Percentiles rank a stretch among this genome's conserved stretches.
phyloP scores from a whole-genome alignment of 768 basidiomycete genomes.

The Leccinum subtestaceum region DNA sequence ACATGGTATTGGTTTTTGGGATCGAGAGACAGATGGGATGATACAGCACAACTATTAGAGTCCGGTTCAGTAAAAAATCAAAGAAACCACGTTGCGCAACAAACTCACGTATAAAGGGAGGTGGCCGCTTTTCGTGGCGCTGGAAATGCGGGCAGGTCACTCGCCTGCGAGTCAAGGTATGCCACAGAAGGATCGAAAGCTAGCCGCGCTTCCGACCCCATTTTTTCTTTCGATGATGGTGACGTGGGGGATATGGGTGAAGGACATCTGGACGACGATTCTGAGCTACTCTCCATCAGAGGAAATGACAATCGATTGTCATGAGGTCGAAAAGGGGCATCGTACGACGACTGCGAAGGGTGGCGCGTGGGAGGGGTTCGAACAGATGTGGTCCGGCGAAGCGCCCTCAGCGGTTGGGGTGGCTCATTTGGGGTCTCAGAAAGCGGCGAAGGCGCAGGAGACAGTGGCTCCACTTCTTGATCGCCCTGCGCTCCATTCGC shows the following conservation, averaged over 20 bases:
- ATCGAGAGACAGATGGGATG: constrained; percentile 39
- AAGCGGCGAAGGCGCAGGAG: constrained; percentile 35
- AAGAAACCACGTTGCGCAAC: background rate
- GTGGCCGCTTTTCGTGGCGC: constrained; percentile 26
- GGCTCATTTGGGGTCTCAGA: constrained; percentile 33
- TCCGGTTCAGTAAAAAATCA: constrained; percentile 6
- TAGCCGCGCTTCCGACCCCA: constrained; percentile 16
- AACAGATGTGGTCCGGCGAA: constrained; percentile 22
- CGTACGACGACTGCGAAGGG: constrained; percentile 22
- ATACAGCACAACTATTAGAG: constrained; percentile 52
- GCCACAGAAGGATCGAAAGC: constrained; percentile 49
- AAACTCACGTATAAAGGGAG: constrained; percentile 57
- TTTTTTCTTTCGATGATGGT: constrained; percentile 4
- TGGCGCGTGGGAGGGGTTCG: constrained; percentile 22
- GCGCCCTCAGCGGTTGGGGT: constrained; percentile 28
- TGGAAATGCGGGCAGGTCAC: background rate
- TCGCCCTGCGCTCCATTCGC: background rate
- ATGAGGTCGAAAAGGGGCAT: constrained; percentile 14
- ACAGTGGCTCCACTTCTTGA: constrained; percentile 11
- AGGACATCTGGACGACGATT: constrained; percentile 22
- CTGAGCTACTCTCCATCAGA: constrained; percentile 5
- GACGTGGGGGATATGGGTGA: constrained; percentile 9
- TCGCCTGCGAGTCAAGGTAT: constrained; percentile 34
- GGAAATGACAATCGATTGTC: constrained; percentile 9
- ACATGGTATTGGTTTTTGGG: constrained; percentile 12